Evolutionary conservation across 2,329 filamentous ascomycete species (phyloP).

Genomic region (Fusarium beomiforme): DNA sequence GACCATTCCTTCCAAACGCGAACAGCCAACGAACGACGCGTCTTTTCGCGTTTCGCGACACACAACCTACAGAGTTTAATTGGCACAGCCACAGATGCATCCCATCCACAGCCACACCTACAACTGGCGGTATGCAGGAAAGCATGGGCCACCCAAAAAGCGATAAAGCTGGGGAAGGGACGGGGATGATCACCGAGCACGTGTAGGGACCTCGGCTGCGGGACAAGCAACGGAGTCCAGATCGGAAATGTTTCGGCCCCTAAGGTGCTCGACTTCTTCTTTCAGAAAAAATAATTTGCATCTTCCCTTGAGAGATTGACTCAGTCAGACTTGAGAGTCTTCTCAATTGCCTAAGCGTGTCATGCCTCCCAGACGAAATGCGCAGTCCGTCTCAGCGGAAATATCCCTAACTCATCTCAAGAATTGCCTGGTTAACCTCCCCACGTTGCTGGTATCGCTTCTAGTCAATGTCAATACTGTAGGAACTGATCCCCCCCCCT

Average conservation of each 20-base stretch:
- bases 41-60: constrained; percentile 48
- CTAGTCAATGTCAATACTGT: constrained; percentile 92
- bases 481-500: constrained; percentile 47
- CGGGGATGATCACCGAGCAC: constrained; percentile 46
- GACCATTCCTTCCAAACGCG: constrained; percentile 7
- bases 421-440: constrained; percentile 95
- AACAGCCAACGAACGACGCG: constrained; percentile 42
- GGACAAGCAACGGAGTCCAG: constrained; percentile 29
- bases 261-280: constrained; percentile 5
- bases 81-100: constrained; percentile 25
- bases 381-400: constrained; percentile 78
- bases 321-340: constrained; percentile 1
- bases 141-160: constrained; percentile 1
- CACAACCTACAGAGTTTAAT: constrained; percentile 42
- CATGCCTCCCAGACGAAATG: constrained; percentile 64
- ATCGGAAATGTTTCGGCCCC: constrained; percentile 35
- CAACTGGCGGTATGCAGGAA: background rate
- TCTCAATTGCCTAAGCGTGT: constrained; percentile 8
- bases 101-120: constrained; percentile 29
- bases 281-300: constrained; percentile 21
- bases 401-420: constrained; percentile 87
- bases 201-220: constrained; percentile 50
- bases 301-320: constrained; percentile 1
- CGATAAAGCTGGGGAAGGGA: constrained; percentile 28
- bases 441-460: constrained; percentile 82